Evolutionary conservation across 1,284 basidiomycete species (phyloP), one percentile per base, ranked within the genome.

Genomic region (Porogramme epimiltina): DNA sequence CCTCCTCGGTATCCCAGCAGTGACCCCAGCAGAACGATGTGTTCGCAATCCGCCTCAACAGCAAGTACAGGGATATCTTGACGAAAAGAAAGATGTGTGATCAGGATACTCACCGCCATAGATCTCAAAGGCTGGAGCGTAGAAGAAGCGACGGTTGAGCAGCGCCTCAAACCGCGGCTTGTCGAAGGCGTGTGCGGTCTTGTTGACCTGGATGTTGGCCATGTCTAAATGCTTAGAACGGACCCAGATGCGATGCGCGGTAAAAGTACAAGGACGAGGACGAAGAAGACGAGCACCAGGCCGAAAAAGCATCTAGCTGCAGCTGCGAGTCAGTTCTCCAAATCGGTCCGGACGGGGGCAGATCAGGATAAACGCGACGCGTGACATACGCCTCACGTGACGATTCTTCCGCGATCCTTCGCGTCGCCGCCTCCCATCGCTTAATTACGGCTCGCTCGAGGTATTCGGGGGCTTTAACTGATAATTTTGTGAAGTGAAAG

Each of bases 131-230:
- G 97, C 93, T 48, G 95, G 96, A 10, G 95, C 94, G 71, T 92
- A 98, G 79, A 99, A 99, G 80, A 99, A 99, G 43, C 97, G 80
- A 58, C 92, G 87, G 64, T 90, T 91, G 58, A 98, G 83, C 51
- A 97, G 75, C 25, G 87, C 88, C 66, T 99, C 96, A 44, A 99
- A 81, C 47, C 89, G 83, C 26, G 77, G 63, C 72, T 97, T 96
- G 73, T 95, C 92, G 68, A 99, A 99, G 15, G 87, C 71, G 70
- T 98, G 95, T 0, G 87, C 88, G 11, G 81, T 84, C 76, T 91
- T 95, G 80, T 95, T 91, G 62, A 94, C 80, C 24, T 55, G 34
- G 28, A 54, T 42, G 54, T 59, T 66, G 47, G 65, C 56, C 60
- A 61, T 61, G 44, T 58, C 54, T 6, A 49, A 24, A n/a, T 58